Evolutionary conservation across 2,329 filamentous ascomycete species (phyloP), one percentile per base, ranked within the genome.

Genomic region (Pestalotiopsis sp.): DNA sequence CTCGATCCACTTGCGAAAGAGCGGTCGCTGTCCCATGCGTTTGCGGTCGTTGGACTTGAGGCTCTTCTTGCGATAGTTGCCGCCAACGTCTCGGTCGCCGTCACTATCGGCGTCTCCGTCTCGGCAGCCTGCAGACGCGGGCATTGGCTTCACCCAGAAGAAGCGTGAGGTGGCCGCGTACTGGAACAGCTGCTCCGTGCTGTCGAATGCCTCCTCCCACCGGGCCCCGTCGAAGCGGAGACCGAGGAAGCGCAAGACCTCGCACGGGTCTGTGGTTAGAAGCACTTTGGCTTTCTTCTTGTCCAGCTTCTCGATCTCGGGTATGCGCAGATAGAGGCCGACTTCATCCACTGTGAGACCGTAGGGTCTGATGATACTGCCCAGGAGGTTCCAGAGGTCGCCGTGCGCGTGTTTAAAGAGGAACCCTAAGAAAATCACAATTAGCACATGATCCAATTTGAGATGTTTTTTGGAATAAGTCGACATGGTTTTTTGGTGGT

Each of bases 331-430:
- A 75, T 85, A 88, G 1, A 96, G 78, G 1, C 88, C 91, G 13
- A 75, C 77, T 64, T 92, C 87, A 71, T 89, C 90, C 26, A 88
- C 80, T 0, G 88, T 91, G 7, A 96, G 84, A 1, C 92, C 92
- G 44, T 88, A 85, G 0, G 85, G 85, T 0, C 90, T 85, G 69
- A 93, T 87, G 9, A 84, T 86, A 20, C 85, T 82, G 4, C 92
- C 91, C 0, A 95, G 75, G 9, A 89, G 75, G 68, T 88, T 91
- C 84, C 89, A 89, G 0, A 89, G 67, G 72, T 95, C 92, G n/a
- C 91, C 91, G 72, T 95, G 92, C 0, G 88, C 86, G 52, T 91
- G 84, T 71, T 88, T 88, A 79, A 94, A 94, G 3, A 88, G 78
- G 48, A 84, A 82, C 92, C 44, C 44, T 52, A 20, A 0, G 9